Conservation (phyloP, 495 filamentous ascomycete species). For the Aspergillus nidulans region DNA sequence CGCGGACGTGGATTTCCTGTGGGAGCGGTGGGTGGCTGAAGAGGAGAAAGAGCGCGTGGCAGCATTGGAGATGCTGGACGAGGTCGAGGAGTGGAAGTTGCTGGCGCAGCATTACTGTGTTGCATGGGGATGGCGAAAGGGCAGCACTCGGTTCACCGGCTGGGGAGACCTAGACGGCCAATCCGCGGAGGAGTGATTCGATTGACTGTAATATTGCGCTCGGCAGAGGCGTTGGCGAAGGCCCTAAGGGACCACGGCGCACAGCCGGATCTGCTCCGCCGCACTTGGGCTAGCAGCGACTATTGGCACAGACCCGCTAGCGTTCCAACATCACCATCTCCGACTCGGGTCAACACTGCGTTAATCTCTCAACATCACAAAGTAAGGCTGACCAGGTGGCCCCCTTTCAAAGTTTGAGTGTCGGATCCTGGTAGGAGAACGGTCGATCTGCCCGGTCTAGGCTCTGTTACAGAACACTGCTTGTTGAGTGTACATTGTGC, state of each 20-base stretch:
- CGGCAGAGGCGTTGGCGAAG: not conserved
- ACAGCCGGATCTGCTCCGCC: not conserved
- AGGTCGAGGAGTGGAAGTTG: constrained; percentile 91
- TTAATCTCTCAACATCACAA: not conserved
- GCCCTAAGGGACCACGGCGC: not conserved
- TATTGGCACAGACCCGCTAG: not conserved
- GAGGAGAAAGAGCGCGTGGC: constrained; percentile 80
- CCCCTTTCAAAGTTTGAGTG: not conserved
- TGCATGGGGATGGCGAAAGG: constrained; percentile 73
- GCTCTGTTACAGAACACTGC: not conserved
- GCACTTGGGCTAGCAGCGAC: constrained; percentile 1
- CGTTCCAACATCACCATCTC: not conserved
- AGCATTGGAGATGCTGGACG: constrained; percentile 81
- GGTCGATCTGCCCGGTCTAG: constrained; percentile 2
- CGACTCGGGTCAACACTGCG: not conserved
- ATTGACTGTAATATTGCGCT: not conserved
- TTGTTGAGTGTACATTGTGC: not conserved
- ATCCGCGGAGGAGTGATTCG: constrained; percentile 6
- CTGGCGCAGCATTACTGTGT: constrained; percentile 87
- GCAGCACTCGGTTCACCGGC: constrained; percentile 30
- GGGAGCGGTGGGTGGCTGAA: constrained; percentile 64
- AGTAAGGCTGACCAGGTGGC: constrained; percentile 5
- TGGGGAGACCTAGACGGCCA: constrained; percentile 36
- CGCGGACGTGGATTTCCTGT: constrained; percentile 68
- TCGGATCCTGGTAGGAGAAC: not conserved